Evolutionary conservation across 140 eudicot genomes (phyloP), one percentile per base, ranked within the genome.

Genomic region (Cichorium intybus): DNA sequence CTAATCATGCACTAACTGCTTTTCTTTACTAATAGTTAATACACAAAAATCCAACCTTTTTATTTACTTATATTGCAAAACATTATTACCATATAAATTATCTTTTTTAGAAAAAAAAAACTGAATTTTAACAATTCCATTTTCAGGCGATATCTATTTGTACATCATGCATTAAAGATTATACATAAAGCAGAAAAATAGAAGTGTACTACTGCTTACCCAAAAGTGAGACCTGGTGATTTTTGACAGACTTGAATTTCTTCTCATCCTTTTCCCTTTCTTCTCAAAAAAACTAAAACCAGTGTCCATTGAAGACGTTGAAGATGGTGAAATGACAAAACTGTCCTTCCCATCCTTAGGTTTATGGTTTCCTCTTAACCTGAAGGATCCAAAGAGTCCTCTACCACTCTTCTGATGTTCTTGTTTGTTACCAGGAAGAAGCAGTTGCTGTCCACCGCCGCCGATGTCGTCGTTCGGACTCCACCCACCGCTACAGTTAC

Each of bases 171-270:
- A 56, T 0, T 15, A 56, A 20, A 12, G 14, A 22, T 57, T 43
- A 60, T 69, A 57, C 17, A 45, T 8, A 69, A 56, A 27, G 48
- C 18, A 71, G 4, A 51, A 37, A 39, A 8, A 35, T 5, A 11
- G 31, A n/a, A 43, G 7, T 43, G 1, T 6, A 10, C 12, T 45
- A 27, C 14, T 52, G 64, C 86, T 80, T 82, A 88, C 97, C 97
- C 90, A 89, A 71, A 89, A 76, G 75, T 76, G 82, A 56, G 97
- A 58, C 79, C 77, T 82, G 45, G 79, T 85, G 47, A 80, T 69
- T 62, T 79, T 80, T 23, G 89, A 71, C 62, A 82, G 46, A 50
- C 75, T 77, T 14, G 81, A 74, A 67, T 80, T 82, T 66, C 90
- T 78, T 60, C 45, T 77, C 50, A 77, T 21, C 62, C 15, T 75